These are phyloP conservation scores for Luffa aegyptiaca DNA, from an alignment of 306 rosid genomes.

Conservation along the genomic window DNA sequence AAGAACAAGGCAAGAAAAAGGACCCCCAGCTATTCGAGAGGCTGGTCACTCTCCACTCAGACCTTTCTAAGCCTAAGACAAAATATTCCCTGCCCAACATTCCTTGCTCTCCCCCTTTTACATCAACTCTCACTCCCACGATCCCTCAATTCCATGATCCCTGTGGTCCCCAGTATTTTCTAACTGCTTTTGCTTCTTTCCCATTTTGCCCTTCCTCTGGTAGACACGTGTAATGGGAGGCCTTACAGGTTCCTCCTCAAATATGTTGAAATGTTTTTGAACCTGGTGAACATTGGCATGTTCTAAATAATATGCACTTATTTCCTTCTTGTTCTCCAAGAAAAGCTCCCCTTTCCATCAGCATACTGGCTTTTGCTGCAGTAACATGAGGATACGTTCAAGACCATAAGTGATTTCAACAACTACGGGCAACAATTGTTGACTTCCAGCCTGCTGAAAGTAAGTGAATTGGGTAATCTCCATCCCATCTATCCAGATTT, in stretches of 20 bases:
- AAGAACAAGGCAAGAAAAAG: too few relatives aligned
- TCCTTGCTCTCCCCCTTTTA: too few relatives aligned
- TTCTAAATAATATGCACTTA: slow-evolving; percentile 91
- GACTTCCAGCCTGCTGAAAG: slow-evolving; percentile 99
- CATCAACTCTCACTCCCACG: too few relatives aligned
- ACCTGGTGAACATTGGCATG: slow-evolving; percentile 72
- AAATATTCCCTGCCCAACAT: too few relatives aligned
- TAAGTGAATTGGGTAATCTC: slow-evolving; percentile 96
- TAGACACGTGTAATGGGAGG: too few relatives aligned
- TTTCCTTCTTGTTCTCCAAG: slow-evolving; percentile 97
- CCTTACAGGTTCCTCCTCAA: slow-evolving; percentile 63
- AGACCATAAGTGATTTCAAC: slow-evolving; percentile 97
- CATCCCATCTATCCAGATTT: slow-evolving; percentile 99
- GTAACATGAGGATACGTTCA: slow-evolving; percentile 92
- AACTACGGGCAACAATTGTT: slow-evolving; percentile 66
- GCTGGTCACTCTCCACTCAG: too few relatives aligned
- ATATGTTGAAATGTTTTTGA: slow-evolving; percentile 78
- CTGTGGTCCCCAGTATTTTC: too few relatives aligned
- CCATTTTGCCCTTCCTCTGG: too few relatives aligned
- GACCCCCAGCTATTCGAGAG: too few relatives aligned
- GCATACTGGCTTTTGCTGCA: slow-evolving; percentile 97
- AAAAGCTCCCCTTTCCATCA: slow-evolving; percentile 90
- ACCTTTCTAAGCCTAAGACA: too few relatives aligned
- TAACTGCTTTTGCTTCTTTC: too few relatives aligned
- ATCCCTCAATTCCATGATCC: too few relatives aligned